phyloP scores from a whole-genome alignment of 1,284 basidiomycete genomes.

The Boletus chippewaensis region DNA sequence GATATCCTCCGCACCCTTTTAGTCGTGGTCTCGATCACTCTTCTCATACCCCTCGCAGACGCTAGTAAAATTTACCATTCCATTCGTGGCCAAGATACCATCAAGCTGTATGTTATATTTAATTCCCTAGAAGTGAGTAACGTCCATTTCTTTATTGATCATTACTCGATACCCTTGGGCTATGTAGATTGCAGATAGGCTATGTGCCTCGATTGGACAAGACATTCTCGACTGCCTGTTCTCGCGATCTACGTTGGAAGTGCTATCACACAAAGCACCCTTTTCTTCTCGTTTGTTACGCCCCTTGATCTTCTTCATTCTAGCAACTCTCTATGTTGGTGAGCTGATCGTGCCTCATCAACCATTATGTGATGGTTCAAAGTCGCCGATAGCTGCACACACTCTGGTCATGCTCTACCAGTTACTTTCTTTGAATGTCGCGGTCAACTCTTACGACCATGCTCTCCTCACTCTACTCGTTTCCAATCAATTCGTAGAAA shows the following conservation, averaged over 20 bases:
- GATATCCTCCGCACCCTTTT: slow-evolving; percentile 82
- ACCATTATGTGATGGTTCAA: neutral
- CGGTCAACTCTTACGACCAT: slow-evolving; percentile 98
- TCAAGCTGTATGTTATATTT: slow-evolving; percentile 99
- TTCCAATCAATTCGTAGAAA: slow-evolving; percentile 99
- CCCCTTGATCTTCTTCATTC: slow-evolving; percentile 79
- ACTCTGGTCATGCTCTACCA: slow-evolving; percentile 97
- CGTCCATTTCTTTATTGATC: neutral
- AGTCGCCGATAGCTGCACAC: slow-evolving; percentile 63
- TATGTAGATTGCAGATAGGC: slow-evolving; percentile 82
- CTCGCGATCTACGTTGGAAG: slow-evolving; percentile 83
- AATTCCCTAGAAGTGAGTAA: slow-evolving; percentile 84
- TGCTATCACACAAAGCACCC: slow-evolving; percentile 56
- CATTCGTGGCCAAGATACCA: slow-evolving; percentile 97
- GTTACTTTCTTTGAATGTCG: slow-evolving; percentile 92
- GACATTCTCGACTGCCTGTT: slow-evolving; percentile 97
- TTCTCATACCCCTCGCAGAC: slow-evolving; percentile 82
- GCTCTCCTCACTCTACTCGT: slow-evolving; percentile 90
- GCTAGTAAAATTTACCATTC: slow-evolving; percentile 98
- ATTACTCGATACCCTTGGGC: neutral
- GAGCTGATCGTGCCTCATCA: slow-evolving; percentile 24
- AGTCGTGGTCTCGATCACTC: slow-evolving; percentile 67
- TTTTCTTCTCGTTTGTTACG: slow-evolving; percentile 60
- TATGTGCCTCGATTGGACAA: slow-evolving; percentile 96
- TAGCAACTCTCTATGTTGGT: slow-evolving; percentile 85